Evolutionary conservation across 345 rosid species (phyloP), one percentile per base, ranked within the genome.

Genomic region (Excoecaria agallocha): DNA sequence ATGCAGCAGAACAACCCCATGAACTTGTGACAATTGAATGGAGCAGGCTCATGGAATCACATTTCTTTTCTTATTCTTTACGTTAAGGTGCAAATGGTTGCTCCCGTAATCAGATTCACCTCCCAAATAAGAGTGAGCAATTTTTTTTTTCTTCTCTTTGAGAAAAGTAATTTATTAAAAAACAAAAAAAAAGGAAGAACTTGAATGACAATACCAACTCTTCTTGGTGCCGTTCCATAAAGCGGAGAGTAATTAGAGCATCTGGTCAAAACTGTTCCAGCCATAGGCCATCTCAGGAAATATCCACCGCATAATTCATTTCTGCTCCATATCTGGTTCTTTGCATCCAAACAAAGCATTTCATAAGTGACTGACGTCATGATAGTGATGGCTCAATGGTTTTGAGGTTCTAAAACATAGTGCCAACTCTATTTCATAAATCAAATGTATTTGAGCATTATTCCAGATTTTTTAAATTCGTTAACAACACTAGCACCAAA

Each of bases 191-290:
- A 4, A 79, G 54, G 43, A n/a, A 64, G 24, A 30, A 76, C 86
- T 77, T 81, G 79, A 82, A 76, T 15, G 67, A 39, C 51, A 68
- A 75, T 64, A 68, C 79, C 71, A 76, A 24, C 25, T 69, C 73
- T 74, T 80, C 60, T 71, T 50, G 73, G 65, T 73, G 77, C 60
- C 77, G n/a, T 73, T 30, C 61, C 62, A 41, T 51, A 50, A 48
- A 57, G 64, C 74, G 37, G 70, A 65, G 70, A 38, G 20, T 66
- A 30, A 30, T 30, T 30, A 30, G 69, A 62, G 77, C 72, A 79
- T 78, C 71, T 70, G 78, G 80, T 80, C 87, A 80, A 82, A 84
- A 82, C 70, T 82, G 79, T 73, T 75, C 79, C 62, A 65, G 83
- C 83, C 80, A 65, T 70, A n/a, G n/a, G 79, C 69, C 70, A 57